Base-by-base conservation (phyloP, 495 filamentous ascomycete genomes). In the Hypoxylon trugodes region DNA sequence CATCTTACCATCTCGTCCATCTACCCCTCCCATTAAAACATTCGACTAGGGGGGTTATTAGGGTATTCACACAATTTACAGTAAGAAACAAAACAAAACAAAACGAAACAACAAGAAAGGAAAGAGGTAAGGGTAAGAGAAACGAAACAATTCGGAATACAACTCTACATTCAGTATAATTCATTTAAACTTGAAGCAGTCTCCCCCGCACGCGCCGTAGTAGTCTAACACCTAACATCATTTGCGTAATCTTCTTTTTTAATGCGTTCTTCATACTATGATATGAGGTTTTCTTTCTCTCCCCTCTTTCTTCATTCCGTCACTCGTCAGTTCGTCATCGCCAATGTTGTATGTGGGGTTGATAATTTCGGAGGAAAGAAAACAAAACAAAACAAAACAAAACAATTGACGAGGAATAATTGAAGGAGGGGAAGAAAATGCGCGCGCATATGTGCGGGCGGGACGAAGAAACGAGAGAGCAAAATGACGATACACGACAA, bases 111-210 rank as follows among this genome's bases (percentile, higher is more conserved):
- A 54, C 13, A 48, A 21, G 13, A 47, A 47, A 19, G 19, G 12
- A 26, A 53, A 4, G 13, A 32, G n/a, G 35, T 15, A 16, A 24
- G 16, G 32, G 15, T 32, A 48, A 40, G 9, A 28, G 28, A 59
- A 60, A 43, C 37, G 24, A 66, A 67, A 67, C 52, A 61, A n/a
- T n/a, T 33, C 46, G 6, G 8, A 45, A 18, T 28, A 8, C 13
- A 6, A 47, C 53, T 49, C 7, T 22, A 47, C 19, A 40, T 57
- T 53, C 16, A 47, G 43, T 21, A 45, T 47, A 13, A 19, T 30
- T 59, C 64, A 61, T 61, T 59, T 67, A 56, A 61, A 58, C 35
- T 22, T 61, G 46, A 67, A 58, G 52, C 64, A 19, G 21, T 10
- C 1, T 9, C 37, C 47, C 52, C 43, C 19, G 38, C 19, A n/a